Conservation (phyloP, 2,329 filamentous ascomycete species). For the Colletotrichum filicis region DNA sequence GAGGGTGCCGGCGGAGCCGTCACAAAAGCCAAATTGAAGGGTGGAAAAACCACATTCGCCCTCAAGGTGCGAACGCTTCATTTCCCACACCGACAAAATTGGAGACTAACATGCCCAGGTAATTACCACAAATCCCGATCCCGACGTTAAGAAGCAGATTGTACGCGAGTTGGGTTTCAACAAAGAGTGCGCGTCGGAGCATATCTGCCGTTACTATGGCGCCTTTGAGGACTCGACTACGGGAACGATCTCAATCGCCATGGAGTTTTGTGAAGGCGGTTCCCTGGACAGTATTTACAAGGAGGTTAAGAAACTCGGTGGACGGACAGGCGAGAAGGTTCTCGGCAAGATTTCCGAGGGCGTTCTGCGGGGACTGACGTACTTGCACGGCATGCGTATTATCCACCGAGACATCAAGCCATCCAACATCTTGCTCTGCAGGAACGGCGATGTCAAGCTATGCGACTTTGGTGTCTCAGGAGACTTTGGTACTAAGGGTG, state of each 20-base stretch:
- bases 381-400: constrained; percentile 94
- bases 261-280: constrained; percentile 99
- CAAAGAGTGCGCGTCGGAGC: constrained; percentile 93
- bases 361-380: constrained; percentile 91
- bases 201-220: constrained; percentile 98
- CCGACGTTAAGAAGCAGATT: constrained; percentile 98
- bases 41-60: constrained; percentile 94
- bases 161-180: constrained; percentile 97
- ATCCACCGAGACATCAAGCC: constrained; percentile 99
- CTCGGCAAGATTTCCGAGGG: constrained; percentile 96
- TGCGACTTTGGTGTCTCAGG: constrained; percentile 98
- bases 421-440: constrained; percentile 93
- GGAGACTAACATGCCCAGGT: constrained; percentile 65
- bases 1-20: constrained; percentile 97
- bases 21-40: constrained; percentile 88
- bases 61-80: constrained; percentile 76
- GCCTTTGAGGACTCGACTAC: constrained; percentile 97
- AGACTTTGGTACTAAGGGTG: constrained; percentile 97
- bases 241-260: constrained; percentile 96
- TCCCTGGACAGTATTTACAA: constrained; percentile 97
- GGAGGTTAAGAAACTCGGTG: constrained; percentile 95
- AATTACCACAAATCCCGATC: constrained; percentile 97
- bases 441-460: constrained; percentile 93
- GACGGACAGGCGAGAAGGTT: constrained; percentile 95
- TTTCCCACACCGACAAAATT: constrained; percentile 35